Evolutionary conservation across 192 early-diverging fungal genomes (phyloP), one percentile per base, ranked within the genome.

Genomic region (Dispira simplex): DNA sequence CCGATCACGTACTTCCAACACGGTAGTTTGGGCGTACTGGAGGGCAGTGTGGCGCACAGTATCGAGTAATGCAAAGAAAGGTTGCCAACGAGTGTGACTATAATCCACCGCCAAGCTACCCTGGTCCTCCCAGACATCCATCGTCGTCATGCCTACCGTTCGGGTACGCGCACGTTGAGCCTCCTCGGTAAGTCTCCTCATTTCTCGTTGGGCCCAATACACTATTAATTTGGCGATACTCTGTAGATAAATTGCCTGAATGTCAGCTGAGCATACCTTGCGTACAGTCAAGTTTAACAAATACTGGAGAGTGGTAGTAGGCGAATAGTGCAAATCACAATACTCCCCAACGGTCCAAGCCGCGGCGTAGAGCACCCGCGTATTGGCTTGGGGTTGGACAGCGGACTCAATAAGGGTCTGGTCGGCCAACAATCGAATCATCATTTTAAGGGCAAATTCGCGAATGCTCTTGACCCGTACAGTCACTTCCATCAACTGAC

Each of bases 311-410:
- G 49, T 66, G 16, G 53, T 47, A 26, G 46, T 20, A 46, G 49
- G 60, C 9, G 39, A 54, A 39, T 64, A 65, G 13, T 81, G 54
- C 55, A 82, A 78, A 57, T 73, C 66, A 66, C 85, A 85, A 67
- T 90, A 98, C 70, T 96, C 96, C 54, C 93, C 92, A 46, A 84
- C 75, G 28, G 96, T 83, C 83, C 91, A 98, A 10, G 92, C 90
- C 8, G 96, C 92, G 32, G 88, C 92, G 44, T 82, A 81, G 18
- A 98, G 65, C 0, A 95, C 85, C 58, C 79, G 77, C 14, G 81
- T 74, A 56, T 90, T 87, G 13, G 86, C 83, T 43, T 80, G 79
- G 46, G 79, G 71, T 20, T 75, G 71, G 39, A 68, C 75, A 11
- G 76, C 73, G 28, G 82, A 79, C 45, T 85, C 79, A 27, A 86